Evolutionary conservation across 257 asterid genomes (phyloP).

Genomic region (Capsicum rhomboideum): DNA sequence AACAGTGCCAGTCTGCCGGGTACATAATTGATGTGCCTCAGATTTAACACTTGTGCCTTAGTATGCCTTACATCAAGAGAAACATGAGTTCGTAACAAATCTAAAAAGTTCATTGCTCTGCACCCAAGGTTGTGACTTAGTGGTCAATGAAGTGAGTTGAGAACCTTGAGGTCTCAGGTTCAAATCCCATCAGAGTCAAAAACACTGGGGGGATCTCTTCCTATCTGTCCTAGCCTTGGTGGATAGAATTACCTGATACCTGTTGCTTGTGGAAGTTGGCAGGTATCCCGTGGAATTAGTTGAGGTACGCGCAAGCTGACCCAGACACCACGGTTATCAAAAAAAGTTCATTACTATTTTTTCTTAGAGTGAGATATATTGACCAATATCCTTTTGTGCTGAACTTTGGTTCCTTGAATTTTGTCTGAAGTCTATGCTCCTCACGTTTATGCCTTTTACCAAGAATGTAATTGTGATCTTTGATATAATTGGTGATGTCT

Average conservation of each 20-base stretch:
- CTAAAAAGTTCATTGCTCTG: neutral
- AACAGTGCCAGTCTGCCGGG: neutral
- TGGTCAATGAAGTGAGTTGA: neutral
- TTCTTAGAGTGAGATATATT: neutral
- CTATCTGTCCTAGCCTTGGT: neutral
- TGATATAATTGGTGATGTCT: slow-evolving; percentile 8
- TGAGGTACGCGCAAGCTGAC: neutral
- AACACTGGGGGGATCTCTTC: neutral
- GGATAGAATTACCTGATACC: neutral
- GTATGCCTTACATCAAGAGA: neutral
- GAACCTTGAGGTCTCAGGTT: neutral
- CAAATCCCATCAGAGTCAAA: neutral
- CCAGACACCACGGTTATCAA: neutral
- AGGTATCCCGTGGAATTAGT: neutral
- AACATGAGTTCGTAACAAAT: neutral
- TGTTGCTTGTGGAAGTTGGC: neutral
- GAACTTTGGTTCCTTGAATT: neutral
- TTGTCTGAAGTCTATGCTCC: neutral
- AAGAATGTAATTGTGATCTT: neutral
- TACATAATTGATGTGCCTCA: neutral
- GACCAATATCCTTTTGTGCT: neutral
- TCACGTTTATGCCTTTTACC: neutral
- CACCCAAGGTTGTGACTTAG: neutral
- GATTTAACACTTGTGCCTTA: neutral
- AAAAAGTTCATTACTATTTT: neutral